A percentile compares a stretch with the other conserved stretches of the same genome.
These are phyloP conservation scores for Talaromyces thailandensis DNA, from an alignment of 495 filamentous ascomycete genomes.

Conservation along the genomic window DNA sequence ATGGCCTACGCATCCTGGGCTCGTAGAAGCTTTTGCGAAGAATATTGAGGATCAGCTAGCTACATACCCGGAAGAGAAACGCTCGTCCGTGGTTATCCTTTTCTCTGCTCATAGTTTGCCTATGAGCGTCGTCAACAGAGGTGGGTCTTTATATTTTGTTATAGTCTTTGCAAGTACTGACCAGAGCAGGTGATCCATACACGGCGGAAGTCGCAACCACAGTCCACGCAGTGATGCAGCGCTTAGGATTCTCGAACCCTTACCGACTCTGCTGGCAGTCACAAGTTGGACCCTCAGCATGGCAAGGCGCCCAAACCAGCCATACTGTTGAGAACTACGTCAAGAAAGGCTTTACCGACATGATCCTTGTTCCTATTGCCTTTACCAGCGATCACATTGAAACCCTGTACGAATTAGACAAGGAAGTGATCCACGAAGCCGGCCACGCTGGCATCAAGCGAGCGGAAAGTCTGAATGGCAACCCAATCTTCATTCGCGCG, in stretches of 20 bases:
- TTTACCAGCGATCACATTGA: constrained; percentile 99
- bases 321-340: constrained; percentile 83
- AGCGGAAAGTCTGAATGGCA: constrained; percentile 88
- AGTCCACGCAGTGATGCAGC: constrained; percentile 90
- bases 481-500: constrained; percentile 81
- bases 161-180: constrained; percentile 11
- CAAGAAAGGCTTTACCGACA: constrained; percentile 80
- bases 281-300: constrained; percentile 90
- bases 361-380: constrained; percentile 90
- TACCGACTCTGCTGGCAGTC: constrained; percentile 97
- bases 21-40: constrained; percentile 83
- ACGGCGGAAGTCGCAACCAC: constrained; percentile 97
- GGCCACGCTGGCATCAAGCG: constrained; percentile 74
- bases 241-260: constrained; percentile 74
- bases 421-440: constrained; percentile 89
- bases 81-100: constrained; percentile 72
- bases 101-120: constrained; percentile 95
- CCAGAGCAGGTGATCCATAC: constrained; percentile 71
- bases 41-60: constrained; percentile 79
- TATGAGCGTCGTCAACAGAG: constrained; percentile 93
- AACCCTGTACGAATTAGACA: constrained; percentile 89
- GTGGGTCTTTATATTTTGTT: constrained; percentile 37
- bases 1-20: constrained; percentile 84
- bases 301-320: constrained; percentile 91
- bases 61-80: constrained; percentile 71